Evolutionary conservation across 176 grass and related monocot species (phyloP).

Genomic region (Musa itinerans): DNA sequence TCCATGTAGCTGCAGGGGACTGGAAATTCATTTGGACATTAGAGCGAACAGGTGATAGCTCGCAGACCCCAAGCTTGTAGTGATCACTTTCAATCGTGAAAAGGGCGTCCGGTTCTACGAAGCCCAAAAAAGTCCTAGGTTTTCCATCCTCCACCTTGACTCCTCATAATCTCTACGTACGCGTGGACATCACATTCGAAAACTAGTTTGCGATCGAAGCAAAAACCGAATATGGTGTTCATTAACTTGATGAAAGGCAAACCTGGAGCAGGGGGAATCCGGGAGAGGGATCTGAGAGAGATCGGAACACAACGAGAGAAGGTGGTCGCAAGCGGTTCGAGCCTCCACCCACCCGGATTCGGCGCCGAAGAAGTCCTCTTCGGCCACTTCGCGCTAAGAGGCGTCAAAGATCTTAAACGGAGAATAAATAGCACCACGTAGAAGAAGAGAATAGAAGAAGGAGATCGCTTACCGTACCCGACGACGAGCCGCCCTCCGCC

Average conservation of each 20-base stretch:
- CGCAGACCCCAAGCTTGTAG: neutral
- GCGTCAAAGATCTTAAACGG: neutral
- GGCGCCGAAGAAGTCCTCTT: conserved; percentile 38
- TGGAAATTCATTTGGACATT: neutral
- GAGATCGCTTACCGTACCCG: neutral
- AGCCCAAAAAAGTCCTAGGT: neutral
- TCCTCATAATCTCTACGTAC: neutral
- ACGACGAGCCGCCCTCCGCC: conserved; percentile 1
- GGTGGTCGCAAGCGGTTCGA: conserved; percentile 67
- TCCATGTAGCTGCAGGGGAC: too few relatives aligned
- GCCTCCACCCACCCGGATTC: conserved; percentile 77
- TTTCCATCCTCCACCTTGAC: neutral
- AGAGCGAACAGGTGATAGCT: neutral
- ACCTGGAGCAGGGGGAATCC: conserved; percentile 66
- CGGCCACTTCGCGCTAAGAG: neutral
- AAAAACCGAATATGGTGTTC: neutral
- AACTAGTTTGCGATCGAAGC: too few relatives aligned
- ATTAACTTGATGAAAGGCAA: neutral
- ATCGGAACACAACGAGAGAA: conserved; percentile 29
- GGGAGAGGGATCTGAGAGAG: conserved; percentile 2
- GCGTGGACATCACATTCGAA: too few relatives aligned
- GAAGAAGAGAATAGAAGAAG: neutral
- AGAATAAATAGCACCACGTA: neutral
- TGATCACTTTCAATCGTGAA: neutral
- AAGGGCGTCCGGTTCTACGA: neutral